Conservation (phyloP, 2,329 filamentous ascomycete species). For the Dothiorella sarmentorum region DNA sequence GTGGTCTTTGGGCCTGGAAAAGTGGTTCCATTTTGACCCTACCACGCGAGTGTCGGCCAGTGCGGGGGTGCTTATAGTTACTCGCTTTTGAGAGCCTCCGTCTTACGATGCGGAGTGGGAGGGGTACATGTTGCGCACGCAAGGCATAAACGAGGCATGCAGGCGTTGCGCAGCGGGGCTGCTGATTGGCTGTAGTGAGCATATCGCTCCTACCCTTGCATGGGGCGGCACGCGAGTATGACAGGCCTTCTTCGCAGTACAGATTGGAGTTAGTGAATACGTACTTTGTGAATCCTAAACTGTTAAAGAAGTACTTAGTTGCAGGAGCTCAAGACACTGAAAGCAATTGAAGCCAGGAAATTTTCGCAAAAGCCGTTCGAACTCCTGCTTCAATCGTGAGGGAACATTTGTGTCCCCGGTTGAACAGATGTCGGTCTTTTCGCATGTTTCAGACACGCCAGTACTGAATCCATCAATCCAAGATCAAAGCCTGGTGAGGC, state of each 20-base stretch:
- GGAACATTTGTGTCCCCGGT: neutral
- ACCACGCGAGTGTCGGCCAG: neutral
- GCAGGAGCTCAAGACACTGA: no score
- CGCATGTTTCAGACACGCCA: neutral
- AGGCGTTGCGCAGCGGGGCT: neutral
- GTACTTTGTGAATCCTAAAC: neutral
- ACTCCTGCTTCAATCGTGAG: neutral
- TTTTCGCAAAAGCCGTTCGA: neutral
- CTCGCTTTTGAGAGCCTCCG: no score
- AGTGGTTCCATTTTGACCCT: neutral
- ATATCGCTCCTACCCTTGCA: neutral
- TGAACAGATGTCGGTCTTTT: neutral
- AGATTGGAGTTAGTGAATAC: neutral
- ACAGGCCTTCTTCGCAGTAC: neutral
- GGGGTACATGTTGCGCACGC: neutral
- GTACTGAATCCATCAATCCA: neutral
- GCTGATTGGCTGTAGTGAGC: neutral
- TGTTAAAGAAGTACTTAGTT: neutral
- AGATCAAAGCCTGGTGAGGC: conserved; percentile 11
- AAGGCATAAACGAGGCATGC: neutral
- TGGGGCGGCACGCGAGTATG: neutral
- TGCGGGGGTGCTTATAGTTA: neutral
- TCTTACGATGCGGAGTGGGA: neutral
- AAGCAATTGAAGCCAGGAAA: neutral
- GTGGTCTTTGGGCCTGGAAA: neutral